phyloP scores from a whole-genome alignment of 345 rosid species.

The Eucalyptus erythrocorys region DNA sequence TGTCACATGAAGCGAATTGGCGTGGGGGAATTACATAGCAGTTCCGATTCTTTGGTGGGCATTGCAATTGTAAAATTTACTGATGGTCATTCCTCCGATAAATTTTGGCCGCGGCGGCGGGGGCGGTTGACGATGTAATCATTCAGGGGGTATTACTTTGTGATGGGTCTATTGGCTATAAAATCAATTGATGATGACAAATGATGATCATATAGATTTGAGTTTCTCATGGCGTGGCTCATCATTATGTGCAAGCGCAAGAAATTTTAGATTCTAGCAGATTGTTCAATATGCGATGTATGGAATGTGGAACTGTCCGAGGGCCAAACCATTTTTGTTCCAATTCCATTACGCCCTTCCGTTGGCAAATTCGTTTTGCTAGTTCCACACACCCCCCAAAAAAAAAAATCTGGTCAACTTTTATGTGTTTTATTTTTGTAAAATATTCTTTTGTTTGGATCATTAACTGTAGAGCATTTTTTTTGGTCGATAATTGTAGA shows the following conservation, averaged over 20 bases:
- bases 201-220: not conserved
- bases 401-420: not conserved
- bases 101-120: not conserved
- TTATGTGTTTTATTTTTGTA: not conserved
- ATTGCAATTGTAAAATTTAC: not conserved
- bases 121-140: not conserved
- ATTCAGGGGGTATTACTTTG: not conserved
- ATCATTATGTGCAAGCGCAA: not conserved
- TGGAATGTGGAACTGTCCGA: not conserved
- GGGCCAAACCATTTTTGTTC: not conserved
- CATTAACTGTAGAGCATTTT: not conserved
- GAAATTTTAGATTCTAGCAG: not conserved
- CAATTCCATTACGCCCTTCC: not conserved
- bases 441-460: not conserved
- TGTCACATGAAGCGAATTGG: not conserved
- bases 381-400: not conserved
- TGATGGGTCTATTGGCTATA: not conserved
- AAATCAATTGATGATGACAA: not conserved
- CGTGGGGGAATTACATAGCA: not conserved
- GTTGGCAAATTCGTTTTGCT: not conserved
- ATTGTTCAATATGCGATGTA: not conserved
- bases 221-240: not conserved
- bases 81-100: not conserved
- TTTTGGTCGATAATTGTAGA: not conserved
- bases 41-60: not conserved